phyloP scores from a whole-genome alignment of 75 land plant species.

The Pinus taeda region DNA sequence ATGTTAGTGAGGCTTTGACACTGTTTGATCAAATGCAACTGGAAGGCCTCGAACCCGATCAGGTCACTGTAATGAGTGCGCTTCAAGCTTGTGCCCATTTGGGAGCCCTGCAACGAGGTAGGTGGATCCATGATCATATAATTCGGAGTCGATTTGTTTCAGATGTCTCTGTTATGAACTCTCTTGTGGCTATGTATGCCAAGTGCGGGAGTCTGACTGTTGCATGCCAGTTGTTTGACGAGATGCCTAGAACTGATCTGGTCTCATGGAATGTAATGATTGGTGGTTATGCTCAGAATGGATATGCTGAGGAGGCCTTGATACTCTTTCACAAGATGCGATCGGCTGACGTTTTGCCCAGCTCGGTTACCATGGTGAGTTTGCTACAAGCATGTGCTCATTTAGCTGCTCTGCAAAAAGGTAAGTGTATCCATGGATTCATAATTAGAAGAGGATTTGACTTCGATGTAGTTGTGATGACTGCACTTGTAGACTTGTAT shows the following conservation, averaged over 20 bases:
- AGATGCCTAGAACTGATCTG: slow-evolving; percentile 8
- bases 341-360: slow-evolving; percentile 10
- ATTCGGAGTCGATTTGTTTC: slow-evolving; percentile 7
- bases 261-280: slow-evolving; percentile 35
- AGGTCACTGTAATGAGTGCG: slow-evolving; percentile 14
- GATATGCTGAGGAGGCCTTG: slow-evolving; percentile 21
- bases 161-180: slow-evolving; percentile 14
- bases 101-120: slow-evolving; percentile 11
- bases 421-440: slow-evolving; percentile 16
- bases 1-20: background rate
- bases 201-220: slow-evolving; percentile 11
- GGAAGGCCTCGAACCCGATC: background rate
- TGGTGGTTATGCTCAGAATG: slow-evolving; percentile 26
- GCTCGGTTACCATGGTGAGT: slow-evolving; percentile 16
- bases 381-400: slow-evolving; percentile 23
- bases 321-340: slow-evolving; percentile 18
- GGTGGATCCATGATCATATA: slow-evolving; percentile 21
- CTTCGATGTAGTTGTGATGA: slow-evolving; percentile 8
- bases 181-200: slow-evolving; percentile 24
- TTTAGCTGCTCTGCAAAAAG: slow-evolving; percentile 10
- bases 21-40: background rate
- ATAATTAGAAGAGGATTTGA: slow-evolving; percentile 11
- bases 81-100: slow-evolving; percentile 16
- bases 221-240: slow-evolving; percentile 17
- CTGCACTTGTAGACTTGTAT: slow-evolving; percentile 25